Conservation (phyloP, 208 protist genomes). For the Lotmaria passim region DNA sequence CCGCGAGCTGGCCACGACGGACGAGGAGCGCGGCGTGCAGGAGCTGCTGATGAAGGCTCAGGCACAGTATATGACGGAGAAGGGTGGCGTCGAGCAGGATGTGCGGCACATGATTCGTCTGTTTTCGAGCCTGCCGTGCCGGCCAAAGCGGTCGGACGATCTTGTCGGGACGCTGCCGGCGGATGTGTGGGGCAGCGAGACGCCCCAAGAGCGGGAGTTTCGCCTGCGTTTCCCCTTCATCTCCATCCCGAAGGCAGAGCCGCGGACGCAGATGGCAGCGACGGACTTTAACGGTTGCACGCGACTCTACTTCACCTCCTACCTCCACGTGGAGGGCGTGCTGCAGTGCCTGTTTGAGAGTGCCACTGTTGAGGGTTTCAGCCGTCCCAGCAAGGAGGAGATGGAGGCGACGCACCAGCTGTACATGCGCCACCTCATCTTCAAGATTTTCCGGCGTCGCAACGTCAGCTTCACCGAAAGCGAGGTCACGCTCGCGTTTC, state of each 20-base stretch:
- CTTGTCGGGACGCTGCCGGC: slow-evolving; percentile 9
- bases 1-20: slow-evolving; percentile 37
- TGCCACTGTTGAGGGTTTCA: slow-evolving; percentile 45
- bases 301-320: slow-evolving; percentile 58
- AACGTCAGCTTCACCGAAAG: slow-evolving; percentile 54
- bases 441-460: slow-evolving; percentile 61
- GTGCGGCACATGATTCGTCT: slow-evolving; percentile 40
- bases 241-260: slow-evolving; percentile 34
- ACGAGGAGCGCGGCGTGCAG: slow-evolving; percentile 44
- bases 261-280: slow-evolving; percentile 8
- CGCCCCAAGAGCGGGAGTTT: slow-evolving; percentile 45
- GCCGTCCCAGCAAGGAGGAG: slow-evolving; percentile 48
- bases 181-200: slow-evolving; percentile 21
- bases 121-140: slow-evolving; percentile 27
- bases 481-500: slow-evolving; percentile 37
- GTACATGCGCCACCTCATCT: slow-evolving; percentile 70
- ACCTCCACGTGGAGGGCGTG: slow-evolving; percentile 55
- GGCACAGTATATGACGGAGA: slow-evolving; percentile 49
- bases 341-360: slow-evolving; percentile 65
- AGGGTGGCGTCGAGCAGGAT: slow-evolving; percentile 53
- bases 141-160: slow-evolving; percentile 11
- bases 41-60: slow-evolving; percentile 48
- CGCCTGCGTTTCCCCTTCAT: slow-evolving; percentile 60
- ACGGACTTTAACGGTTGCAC: slow-evolving; percentile 29
- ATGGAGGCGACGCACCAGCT: slow-evolving; percentile 51